Conservation (phyloP, 805 yeast species). For the Candida nitratophila region DNA sequence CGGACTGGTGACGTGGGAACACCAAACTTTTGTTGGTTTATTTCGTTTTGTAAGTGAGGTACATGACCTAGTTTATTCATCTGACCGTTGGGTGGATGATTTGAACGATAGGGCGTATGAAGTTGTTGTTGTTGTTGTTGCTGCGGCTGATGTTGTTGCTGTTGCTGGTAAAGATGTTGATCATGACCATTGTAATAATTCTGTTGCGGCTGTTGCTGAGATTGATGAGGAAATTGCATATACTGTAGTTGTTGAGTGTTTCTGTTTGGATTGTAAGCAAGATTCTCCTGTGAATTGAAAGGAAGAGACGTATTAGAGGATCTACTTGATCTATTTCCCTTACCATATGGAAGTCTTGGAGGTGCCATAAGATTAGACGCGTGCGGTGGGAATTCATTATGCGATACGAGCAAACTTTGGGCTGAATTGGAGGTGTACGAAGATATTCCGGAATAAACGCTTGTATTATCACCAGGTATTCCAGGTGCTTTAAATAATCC, state of each 20-base stretch:
- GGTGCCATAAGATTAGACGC: background rate
- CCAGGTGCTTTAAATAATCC: background rate
- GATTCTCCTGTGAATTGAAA: background rate
- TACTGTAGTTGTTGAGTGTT: slow-evolving; percentile 2
- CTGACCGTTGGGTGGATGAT: too few species aligned
- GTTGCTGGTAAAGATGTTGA: slow-evolving; percentile 1
- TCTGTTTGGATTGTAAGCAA: background rate
- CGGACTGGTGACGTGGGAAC: slow-evolving; percentile 7
- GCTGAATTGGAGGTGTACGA: too few species aligned
- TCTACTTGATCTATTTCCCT: slow-evolving; percentile 2
- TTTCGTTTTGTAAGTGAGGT: background rate
- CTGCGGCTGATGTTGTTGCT: slow-evolving; percentile 2
- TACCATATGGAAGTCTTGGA: slow-evolving; percentile 3
- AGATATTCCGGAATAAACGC: slow-evolving; percentile 2
- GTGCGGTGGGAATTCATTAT: too few species aligned
- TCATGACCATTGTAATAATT: background rate
- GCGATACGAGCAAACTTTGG: too few species aligned
- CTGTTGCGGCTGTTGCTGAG: background rate
- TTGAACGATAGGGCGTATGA: too few species aligned
- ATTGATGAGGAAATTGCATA: slow-evolving; percentile 1
- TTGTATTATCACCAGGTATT: background rate
- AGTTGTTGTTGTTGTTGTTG: background rate
- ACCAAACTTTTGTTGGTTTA: background rate
- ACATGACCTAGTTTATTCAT: slow-evolving; percentile 1
- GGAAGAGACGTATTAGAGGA: slow-evolving; percentile 4